Conservation (phyloP, 805 yeast species). For the Myxozyma udenii region DNA sequence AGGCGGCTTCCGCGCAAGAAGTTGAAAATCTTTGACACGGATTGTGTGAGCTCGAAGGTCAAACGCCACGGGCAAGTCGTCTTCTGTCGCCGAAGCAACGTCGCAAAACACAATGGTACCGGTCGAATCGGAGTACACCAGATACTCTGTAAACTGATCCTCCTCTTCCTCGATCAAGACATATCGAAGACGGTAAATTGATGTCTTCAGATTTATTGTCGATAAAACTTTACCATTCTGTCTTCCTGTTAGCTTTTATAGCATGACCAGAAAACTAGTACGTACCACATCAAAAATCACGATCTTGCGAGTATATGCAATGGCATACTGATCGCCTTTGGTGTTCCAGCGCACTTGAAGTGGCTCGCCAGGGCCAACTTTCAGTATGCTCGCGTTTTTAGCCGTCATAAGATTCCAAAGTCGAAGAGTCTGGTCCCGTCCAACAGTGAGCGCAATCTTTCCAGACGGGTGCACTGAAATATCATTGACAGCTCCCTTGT, state of each 20-base stretch:
- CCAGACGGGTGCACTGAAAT: conserved; percentile 87
- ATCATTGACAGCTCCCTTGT: conserved; percentile 77
- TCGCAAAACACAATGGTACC: conserved; percentile 65
- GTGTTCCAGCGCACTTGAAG: conserved; percentile 52
- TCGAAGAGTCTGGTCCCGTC: conserved; percentile 76
- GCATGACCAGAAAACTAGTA: conserved; percentile 45
- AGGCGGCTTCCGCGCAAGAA: conserved; percentile 32
- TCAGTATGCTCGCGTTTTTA: conserved; percentile 82
- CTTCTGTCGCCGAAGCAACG: conserved; percentile 30
- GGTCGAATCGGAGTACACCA: conserved; percentile 65
- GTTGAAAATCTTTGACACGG: conserved; percentile 75
- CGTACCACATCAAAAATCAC: conserved; percentile 48
- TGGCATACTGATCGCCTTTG: conserved; percentile 67
- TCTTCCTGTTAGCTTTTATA: conserved; percentile 43
- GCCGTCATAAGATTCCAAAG: conserved; percentile 97
- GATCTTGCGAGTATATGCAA: conserved; percentile 66
- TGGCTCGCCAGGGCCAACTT: conserved; percentile 37
- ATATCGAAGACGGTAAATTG: conserved; percentile 67
- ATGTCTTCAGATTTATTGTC: conserved; percentile 43
- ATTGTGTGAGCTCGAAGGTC: conserved; percentile 74
- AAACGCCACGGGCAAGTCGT: conserved; percentile 43
- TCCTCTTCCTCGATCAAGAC: conserved; percentile 42
- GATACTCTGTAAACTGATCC: conserved; percentile 43
- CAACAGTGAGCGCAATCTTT: conserved; percentile 83
- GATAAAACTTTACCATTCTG: conserved; percentile 15